These are phyloP conservation scores for Sphaerosporella brunnea DNA, from an alignment of 495 filamentous ascomycete species.

Conservation along the genomic window DNA sequence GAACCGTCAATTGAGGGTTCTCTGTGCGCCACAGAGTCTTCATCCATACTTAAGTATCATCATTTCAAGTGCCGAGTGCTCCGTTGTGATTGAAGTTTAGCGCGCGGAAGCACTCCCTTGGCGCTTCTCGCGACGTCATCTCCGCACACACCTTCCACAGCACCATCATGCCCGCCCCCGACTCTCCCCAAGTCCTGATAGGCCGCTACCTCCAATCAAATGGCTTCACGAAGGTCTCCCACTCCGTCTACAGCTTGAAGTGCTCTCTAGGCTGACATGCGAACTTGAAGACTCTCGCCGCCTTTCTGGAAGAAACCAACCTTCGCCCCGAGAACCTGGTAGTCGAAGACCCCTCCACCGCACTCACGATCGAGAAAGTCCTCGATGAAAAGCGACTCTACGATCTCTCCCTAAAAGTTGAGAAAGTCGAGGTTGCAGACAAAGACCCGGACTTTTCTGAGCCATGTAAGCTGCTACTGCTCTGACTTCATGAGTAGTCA, in stretches of 20 bases:
- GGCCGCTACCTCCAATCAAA: constrained; percentile 45
- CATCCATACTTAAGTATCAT: too few relatives aligned
- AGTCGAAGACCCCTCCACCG: constrained; percentile 23
- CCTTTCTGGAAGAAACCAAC: constrained; percentile 45
- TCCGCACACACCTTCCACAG: neutral
- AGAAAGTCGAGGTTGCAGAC: constrained; percentile 34
- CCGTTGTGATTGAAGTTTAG: too few relatives aligned
- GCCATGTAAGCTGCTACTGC: constrained; percentile 31
- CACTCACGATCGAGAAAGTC: constrained; percentile 44
- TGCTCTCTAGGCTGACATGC: too few relatives aligned
- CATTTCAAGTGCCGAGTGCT: too few relatives aligned
- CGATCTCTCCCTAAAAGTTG: constrained; percentile 39
- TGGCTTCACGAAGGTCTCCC: constrained; percentile 36
- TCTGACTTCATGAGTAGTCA: neutral
- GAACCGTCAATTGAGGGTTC: too few relatives aligned
- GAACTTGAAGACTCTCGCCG: constrained; percentile 34
- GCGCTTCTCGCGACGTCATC: too few relatives aligned
- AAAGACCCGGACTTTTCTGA: constrained; percentile 31
- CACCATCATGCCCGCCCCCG: constrained; percentile 28
- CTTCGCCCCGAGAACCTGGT: constrained; percentile 33
- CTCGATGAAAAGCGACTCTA: constrained; percentile 48
- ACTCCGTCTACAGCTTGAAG: too few relatives aligned
- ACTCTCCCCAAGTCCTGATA: constrained; percentile 37
- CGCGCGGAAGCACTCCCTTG: too few relatives aligned
- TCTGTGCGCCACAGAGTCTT: too few relatives aligned